Percentiles rank a stretch among this genome's conserved stretches.
phyloP scores from a whole-genome alignment of 176 grass and related monocot genomes.

The Oryza punctata region DNA sequence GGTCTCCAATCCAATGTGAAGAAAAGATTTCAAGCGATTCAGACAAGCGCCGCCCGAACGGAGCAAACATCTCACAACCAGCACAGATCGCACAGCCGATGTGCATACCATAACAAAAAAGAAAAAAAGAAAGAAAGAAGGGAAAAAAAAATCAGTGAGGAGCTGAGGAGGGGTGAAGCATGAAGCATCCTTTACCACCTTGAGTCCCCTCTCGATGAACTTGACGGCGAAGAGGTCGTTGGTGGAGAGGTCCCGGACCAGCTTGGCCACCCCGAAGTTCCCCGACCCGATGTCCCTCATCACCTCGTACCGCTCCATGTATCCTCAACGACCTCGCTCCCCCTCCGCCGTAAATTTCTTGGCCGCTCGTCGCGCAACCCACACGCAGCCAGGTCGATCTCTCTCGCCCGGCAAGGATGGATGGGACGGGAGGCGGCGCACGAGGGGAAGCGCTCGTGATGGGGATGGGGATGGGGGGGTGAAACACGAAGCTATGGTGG shows the following conservation, averaged over 20 bases:
- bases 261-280: slow-evolving; percentile 91
- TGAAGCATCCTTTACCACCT: slow-evolving; percentile 50
- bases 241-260: slow-evolving; percentile 70
- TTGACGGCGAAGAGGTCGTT: slow-evolving; percentile 89
- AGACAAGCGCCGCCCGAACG: neutral
- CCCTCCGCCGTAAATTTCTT: neutral
- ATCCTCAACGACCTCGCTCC: too few relatives aligned
- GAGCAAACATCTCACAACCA: neutral
- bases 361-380: neutral
- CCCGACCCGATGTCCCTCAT: slow-evolving; percentile 81
- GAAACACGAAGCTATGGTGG: too few relatives aligned
- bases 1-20: neutral
- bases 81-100: too few relatives aligned
- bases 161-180: too few relatives aligned
- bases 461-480: neutral
- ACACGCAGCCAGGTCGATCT: too few relatives aligned
- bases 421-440: neutral
- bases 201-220: slow-evolving; percentile 83
- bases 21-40: neutral
- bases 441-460: neutral
- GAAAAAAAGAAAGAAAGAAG: neutral
- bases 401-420: neutral
- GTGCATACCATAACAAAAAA: neutral
- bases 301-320: slow-evolving; percentile 86
- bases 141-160: too few relatives aligned